Base-by-base conservation (phyloP, 768 basidiomycete genomes). In the Krasilnikovozyma curviuscula region DNA sequence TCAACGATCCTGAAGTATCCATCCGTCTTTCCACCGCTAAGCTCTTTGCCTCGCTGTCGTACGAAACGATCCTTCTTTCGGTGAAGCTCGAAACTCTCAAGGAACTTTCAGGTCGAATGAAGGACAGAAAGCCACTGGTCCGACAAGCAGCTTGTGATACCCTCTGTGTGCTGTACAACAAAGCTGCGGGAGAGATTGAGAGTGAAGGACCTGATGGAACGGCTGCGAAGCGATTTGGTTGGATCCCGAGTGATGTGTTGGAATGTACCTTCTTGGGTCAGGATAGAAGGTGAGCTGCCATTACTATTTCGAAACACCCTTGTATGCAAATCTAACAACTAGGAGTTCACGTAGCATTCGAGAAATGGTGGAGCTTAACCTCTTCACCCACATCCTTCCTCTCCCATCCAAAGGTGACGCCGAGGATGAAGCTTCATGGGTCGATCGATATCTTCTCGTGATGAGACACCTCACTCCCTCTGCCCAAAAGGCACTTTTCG, bases 1-100 rank as follows among this genome's bases (percentile, higher is more conserved):
- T 91, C 5, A 57, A 73, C 1, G 93, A 98, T 62, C 79, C 83
- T 0, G 93, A 97, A 54, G 93, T 95, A 50, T 83, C 78, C 58
- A 78, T 98, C 34, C 76, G 93, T 25, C 75, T 81, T 6, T 79
- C 84, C 0, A 77, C 77, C 1, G 91, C 86, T 69, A 77, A 73
- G 57, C 65, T 83, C 10, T 84, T 85, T 55, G 76, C 77, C 1
- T 73, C 77, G 46, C 66, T 97, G 10, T 89, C 95, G 61, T 95
- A 85, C 59, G 93, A 98, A 64, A 81, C 79, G 0, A 81, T 78
- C 0, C 61, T 86, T 28, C 88, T 91, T 60, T 77, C 84, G 57
- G 76, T 89, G 25, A 73, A 75, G 8, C 70, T 71, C 50, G 59
- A 61, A 0, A 77, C 79, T 42, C 66, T 95, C 39, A 69, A 71